Evolutionary conservation across 805 yeast genomes (phyloP).

Genomic region (Wickerhamiella lipophila): DNA sequence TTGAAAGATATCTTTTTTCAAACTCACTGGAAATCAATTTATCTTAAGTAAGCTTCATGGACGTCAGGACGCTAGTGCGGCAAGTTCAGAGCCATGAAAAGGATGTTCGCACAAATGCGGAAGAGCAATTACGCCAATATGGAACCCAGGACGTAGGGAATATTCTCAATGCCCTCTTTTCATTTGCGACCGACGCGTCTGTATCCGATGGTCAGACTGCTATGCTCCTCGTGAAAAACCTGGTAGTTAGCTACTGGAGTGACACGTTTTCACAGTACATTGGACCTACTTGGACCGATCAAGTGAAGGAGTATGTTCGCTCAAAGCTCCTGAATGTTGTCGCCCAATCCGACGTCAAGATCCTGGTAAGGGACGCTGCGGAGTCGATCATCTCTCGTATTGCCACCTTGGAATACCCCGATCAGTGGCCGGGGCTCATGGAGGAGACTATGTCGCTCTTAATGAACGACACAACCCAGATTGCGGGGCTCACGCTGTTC

Average conservation of each 20-base stretch:
- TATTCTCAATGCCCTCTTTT: slow-evolving; percentile 16
- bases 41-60: slow-evolving; percentile 8
- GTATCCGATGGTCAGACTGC: slow-evolving; percentile 38
- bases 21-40: too few species aligned
- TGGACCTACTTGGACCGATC: slow-evolving; percentile 50
- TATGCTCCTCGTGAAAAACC: slow-evolving; percentile 50
- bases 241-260: slow-evolving; percentile 69
- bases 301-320: slow-evolving; percentile 42
- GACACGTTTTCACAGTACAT: slow-evolving; percentile 63
- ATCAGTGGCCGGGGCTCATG: slow-evolving; percentile 75
- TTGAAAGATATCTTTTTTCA: not conserved
- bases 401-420: slow-evolving; percentile 84
- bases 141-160: slow-evolving; percentile 10
- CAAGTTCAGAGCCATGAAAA: slow-evolving; percentile 5
- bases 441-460: slow-evolving; percentile 15
- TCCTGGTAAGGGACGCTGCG: slow-evolving; percentile 42
- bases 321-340: slow-evolving; percentile 38
- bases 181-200: slow-evolving; percentile 8
- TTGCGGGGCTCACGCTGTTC: slow-evolving; percentile 24
- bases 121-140: not conserved
- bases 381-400: slow-evolving; percentile 72
- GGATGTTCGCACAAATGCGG: slow-evolving; percentile 4
- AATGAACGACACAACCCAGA: slow-evolving; percentile 39
- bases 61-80: slow-evolving; percentile 3
- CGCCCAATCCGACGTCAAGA: slow-evolving; percentile 39